Evolutionary conservation across 1,139 yeast species (phyloP).

Genomic region (Sugiyamaella paludigena): DNA sequence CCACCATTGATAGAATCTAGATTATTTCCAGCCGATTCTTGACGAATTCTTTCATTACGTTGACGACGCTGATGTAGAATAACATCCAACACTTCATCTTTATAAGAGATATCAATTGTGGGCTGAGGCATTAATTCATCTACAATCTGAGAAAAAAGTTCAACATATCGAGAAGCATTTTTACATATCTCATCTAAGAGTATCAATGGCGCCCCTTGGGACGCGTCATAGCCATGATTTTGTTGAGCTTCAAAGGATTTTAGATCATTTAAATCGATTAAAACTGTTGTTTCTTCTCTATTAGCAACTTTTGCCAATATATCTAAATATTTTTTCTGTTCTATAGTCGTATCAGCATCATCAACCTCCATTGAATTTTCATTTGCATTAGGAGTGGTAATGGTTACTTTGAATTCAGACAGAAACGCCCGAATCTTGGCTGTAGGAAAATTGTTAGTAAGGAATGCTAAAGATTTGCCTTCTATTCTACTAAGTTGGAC

Average conservation of each 20-base stretch:
- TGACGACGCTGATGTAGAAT: slow-evolving; percentile 85
- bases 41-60: slow-evolving; percentile 71
- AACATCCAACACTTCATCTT: slow-evolving; percentile 90
- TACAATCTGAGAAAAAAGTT: slow-evolving; percentile 67
- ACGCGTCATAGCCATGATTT: slow-evolving; percentile 32
- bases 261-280: slow-evolving; percentile 82
- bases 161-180: slow-evolving; percentile 78
- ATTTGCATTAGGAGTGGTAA: neutral
- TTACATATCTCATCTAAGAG: slow-evolving; percentile 59
- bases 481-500: too few species aligned
- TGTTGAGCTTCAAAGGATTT: slow-evolving; percentile 56
- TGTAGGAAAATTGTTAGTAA: slow-evolving; percentile 10
- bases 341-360: slow-evolving; percentile 3
- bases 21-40: slow-evolving; percentile 59
- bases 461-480: neutral
- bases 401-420: slow-evolving; percentile 28
- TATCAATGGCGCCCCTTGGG: slow-evolving; percentile 20
- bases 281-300: slow-evolving; percentile 66
- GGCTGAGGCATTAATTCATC: slow-evolving; percentile 86
- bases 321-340: slow-evolving; percentile 64
- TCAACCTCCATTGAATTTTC: slow-evolving; percentile 18
- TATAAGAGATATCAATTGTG: slow-evolving; percentile 69
- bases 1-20: slow-evolving; percentile 31
- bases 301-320: slow-evolving; percentile 80
- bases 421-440: slow-evolving; percentile 27